Evolutionary conservation across 495 filamentous ascomycete genomes (phyloP).

Genomic region (Aspergillus hancockii): DNA sequence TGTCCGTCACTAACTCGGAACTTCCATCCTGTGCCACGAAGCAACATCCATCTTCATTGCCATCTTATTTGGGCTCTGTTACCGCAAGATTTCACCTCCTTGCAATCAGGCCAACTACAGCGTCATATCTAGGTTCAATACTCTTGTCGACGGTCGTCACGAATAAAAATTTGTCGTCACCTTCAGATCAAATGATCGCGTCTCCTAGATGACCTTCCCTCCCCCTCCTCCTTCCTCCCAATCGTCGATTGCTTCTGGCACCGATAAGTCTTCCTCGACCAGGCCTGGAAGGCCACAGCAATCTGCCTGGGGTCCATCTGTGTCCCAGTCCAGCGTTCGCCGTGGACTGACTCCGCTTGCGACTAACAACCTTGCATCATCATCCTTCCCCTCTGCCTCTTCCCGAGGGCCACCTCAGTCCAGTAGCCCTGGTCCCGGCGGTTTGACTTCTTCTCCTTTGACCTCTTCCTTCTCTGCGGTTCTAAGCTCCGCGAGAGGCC

Average conservation of each 20-base stretch:
- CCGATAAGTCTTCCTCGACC: conserved; percentile 56
- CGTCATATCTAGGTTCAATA: conserved; percentile 9
- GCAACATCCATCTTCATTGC: conserved; percentile 28
- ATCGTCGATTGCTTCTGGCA: conserved; percentile 63
- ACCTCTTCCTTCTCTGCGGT: conserved; percentile 58
- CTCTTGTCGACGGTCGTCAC: conserved; percentile 27
- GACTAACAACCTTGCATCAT: conserved; percentile 53
- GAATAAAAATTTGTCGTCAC: conserved; percentile 47
- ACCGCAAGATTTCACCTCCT: conserved; percentile 15
- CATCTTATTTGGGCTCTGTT: conserved; percentile 19
- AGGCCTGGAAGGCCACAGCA: conserved; percentile 57
- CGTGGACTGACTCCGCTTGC: conserved; percentile 65
- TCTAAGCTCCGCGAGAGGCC: conserved; percentile 50
- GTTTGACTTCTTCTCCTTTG: conserved; percentile 52
- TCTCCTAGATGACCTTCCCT: conserved; percentile 68
- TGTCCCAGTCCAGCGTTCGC: conserved; percentile 58
- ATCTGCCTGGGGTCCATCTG: conserved; percentile 61
- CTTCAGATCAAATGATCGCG: conserved; percentile 58
- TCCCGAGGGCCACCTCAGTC: conserved; percentile 42
- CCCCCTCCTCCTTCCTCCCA: conserved; percentile 61
- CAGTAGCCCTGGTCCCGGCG: conserved; percentile 47
- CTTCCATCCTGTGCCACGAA: conserved; percentile 32
- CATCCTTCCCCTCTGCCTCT: conserved; percentile 42
- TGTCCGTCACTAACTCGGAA: conserved; percentile 25
- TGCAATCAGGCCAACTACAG: conserved; percentile 5